Evolutionary conservation across 1,139 yeast species (phyloP).

Genomic region (Yamadazyma aaseri): DNA sequence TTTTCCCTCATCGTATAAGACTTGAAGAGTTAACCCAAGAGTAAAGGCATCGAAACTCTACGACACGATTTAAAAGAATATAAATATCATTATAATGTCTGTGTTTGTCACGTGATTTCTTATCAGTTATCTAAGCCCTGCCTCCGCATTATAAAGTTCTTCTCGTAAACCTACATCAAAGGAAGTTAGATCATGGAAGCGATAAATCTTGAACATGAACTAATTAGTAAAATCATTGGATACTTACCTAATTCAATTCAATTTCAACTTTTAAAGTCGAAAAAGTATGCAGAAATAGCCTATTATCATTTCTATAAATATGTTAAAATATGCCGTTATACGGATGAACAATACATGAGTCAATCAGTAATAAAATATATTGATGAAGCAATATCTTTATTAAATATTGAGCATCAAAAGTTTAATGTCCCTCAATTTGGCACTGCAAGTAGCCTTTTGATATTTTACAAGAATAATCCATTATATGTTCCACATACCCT

Average conservation of each 20-base stretch:
- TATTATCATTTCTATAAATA: constrained; percentile 2
- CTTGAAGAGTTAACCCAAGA: too few species aligned
- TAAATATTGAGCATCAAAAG: background rate
- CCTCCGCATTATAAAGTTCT: too few species aligned
- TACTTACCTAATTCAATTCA: constrained; percentile 1
- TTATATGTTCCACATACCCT: constrained; percentile 5
- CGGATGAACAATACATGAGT: background rate
- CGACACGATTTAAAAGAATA: too few species aligned
- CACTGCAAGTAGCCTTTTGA: constrained; percentile 1
- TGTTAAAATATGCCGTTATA: background rate
- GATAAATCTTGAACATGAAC: too few species aligned
- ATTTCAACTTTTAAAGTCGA: constrained; percentile 4
- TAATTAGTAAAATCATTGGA: constrained; percentile 1
- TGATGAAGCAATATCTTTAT: too few species aligned
- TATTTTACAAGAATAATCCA: constrained; percentile 5
- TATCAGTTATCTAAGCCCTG: too few species aligned
- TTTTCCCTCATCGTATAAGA: too few species aligned
- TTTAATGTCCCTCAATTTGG: constrained; percentile 1
- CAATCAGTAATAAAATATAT: background rate
- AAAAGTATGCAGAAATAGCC: constrained; percentile 1
- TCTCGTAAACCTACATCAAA: too few species aligned
- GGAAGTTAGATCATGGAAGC: too few species aligned
- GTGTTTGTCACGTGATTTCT: too few species aligned
- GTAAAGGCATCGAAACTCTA: too few species aligned
- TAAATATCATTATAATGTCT: too few species aligned